Percentiles rank a stretch among this genome's conserved stretches.
Evolutionary conservation across 805 yeast species (phyloP).

Genomic region (Metschnikowia baotianmanensis): DNA sequence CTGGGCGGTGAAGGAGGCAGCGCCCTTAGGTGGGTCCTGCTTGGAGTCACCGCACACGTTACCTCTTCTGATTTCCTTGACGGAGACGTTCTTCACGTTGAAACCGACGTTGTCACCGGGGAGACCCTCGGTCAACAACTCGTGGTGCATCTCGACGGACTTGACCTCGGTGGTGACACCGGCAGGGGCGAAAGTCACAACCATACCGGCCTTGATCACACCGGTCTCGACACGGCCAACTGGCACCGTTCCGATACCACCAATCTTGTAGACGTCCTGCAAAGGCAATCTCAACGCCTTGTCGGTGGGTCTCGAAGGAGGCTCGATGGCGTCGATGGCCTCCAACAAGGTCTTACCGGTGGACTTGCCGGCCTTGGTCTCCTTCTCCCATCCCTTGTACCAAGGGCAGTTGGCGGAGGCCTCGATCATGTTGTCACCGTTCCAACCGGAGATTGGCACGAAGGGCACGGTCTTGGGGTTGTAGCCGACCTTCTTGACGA

Average conservation of each 20-base stretch:
- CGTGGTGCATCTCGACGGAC: conserved; percentile 89
- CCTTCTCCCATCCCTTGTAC: conserved; percentile 85
- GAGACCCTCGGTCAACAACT: conserved; percentile 70
- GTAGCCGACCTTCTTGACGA: conserved; percentile 84
- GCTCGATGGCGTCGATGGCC: conserved; percentile 81
- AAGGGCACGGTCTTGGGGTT: conserved; percentile 78
- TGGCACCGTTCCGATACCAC: conserved; percentile 91
- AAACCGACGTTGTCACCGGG: conserved; percentile 93
- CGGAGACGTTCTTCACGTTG: conserved; percentile 89
- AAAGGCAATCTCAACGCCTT: conserved; percentile 88
- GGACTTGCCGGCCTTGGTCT: conserved; percentile 60
- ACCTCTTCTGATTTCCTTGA: conserved; percentile 88
- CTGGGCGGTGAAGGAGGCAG: conserved; percentile 79
- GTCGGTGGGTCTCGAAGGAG: conserved; percentile 77
- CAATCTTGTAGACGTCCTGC: conserved; percentile 91
- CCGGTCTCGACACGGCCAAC: conserved; percentile 95
- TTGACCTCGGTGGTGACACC: conserved; percentile 88
- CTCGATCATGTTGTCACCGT: conserved; percentile 93
- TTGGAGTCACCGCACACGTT: conserved; percentile 90
- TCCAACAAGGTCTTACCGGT: conserved; percentile 80
- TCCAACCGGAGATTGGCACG: conserved; percentile 85
- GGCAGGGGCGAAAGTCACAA: conserved; percentile 86
- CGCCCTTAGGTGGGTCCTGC: conserved; percentile 82
- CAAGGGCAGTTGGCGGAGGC: conserved; percentile 78
- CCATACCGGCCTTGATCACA: conserved; percentile 87